Conservation (phyloP, 768 basidiomycete species). For the Chiua virens region DNA sequence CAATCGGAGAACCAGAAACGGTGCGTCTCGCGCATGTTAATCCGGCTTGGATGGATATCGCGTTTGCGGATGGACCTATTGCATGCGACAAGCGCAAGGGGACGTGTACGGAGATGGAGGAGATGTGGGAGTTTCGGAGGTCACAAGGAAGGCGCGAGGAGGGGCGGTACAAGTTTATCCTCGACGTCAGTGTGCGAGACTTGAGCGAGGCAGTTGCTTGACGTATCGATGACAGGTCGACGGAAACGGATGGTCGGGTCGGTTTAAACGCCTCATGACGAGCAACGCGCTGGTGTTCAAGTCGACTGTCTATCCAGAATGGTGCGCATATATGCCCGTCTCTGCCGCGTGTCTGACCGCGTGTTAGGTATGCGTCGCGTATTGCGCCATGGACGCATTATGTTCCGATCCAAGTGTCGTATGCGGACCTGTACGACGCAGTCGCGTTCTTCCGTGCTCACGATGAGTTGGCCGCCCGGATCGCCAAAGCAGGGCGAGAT, state of each 20-base stretch:
- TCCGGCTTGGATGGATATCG: slow-evolving; percentile 27
- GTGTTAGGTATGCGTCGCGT: slow-evolving; percentile 51
- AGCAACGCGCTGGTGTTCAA: slow-evolving; percentile 56
- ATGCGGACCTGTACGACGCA: slow-evolving; percentile 68
- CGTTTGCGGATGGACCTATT: slow-evolving; percentile 47
- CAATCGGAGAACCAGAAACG: too few relatives aligned
- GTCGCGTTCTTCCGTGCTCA: slow-evolving; percentile 47
- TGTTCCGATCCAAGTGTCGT: slow-evolving; percentile 64
- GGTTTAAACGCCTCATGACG: slow-evolving; percentile 54
- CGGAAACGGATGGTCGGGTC: slow-evolving; percentile 67
- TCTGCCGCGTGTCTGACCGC: neutral
- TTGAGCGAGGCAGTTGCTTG: too few relatives aligned
- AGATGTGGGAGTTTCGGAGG: slow-evolving; percentile 15
- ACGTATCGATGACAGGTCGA: slow-evolving; percentile 33
- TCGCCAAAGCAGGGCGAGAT: too few relatives aligned
- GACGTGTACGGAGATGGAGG: slow-evolving; percentile 43
- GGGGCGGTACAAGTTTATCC: slow-evolving; percentile 58
- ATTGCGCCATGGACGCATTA: slow-evolving; percentile 67
- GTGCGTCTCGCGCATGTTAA: slow-evolving; percentile 42
- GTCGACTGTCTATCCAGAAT: slow-evolving; percentile 68
- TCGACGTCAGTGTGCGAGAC: slow-evolving; percentile 44
- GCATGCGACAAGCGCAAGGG: slow-evolving; percentile 35
- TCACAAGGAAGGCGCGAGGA: slow-evolving; percentile 46
- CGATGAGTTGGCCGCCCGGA: too few relatives aligned
- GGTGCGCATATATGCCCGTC: slow-evolving; percentile 36